Conservation (phyloP, 495 filamentous ascomycete species). For the Mytilinidion resinicola region DNA sequence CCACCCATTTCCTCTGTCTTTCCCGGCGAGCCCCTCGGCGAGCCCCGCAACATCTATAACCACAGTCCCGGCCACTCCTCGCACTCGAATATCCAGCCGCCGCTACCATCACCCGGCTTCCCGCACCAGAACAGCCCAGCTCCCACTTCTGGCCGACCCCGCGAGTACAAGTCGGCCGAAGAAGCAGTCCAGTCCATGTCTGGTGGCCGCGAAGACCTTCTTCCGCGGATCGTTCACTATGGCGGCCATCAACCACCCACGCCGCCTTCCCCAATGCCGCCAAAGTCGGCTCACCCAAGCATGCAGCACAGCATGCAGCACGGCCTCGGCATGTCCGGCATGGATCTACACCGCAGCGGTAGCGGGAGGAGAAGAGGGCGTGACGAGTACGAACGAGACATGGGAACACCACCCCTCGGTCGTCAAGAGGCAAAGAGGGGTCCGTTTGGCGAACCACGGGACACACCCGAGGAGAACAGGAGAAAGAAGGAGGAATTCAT, state of each 20-base stretch:
- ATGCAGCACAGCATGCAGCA: constrained; percentile 37
- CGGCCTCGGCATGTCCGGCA: constrained; percentile 28
- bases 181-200: constrained; percentile 86
- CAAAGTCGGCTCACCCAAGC: constrained; percentile 14
- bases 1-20: constrained; percentile 95
- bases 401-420: constrained; percentile 63
- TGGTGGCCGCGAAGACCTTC: constrained; percentile 81
- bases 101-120: constrained; percentile 73
- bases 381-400: constrained; percentile 86
- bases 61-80: constrained; percentile 53
- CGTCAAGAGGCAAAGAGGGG: constrained; percentile 30
- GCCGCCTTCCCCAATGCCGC: constrained; percentile 71
- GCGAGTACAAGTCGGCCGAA: constrained; percentile 93
- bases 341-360: constrained; percentile 33
- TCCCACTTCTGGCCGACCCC: constrained; percentile 47
- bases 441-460: constrained; percentile 43
- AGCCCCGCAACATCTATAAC: constrained; percentile 42
- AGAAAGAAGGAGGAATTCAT: constrained; percentile 95
- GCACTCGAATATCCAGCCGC: constrained; percentile 59
- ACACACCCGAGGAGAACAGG: constrained; percentile 75
- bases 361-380: constrained; percentile 67
- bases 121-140: constrained; percentile 41
- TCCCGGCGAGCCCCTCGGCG: constrained; percentile 69
- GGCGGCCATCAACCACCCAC: constrained; percentile 86
- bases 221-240: constrained; percentile 93